Base-by-base conservation (phyloP, 2,329 filamentous ascomycete genomes). In the Fusarium chaquense region DNA sequence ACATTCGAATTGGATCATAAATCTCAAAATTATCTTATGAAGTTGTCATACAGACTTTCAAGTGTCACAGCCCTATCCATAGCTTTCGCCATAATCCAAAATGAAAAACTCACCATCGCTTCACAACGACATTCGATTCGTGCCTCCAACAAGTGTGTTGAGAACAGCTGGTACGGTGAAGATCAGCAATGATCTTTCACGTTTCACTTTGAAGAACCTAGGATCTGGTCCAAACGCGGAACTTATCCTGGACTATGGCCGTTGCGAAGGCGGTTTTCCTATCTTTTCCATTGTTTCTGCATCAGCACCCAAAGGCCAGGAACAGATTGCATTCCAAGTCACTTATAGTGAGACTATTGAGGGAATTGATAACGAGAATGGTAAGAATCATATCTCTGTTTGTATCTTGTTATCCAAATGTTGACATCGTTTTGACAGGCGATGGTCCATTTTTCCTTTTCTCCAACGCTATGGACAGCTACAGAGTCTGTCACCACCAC, bases 381-480 rank as follows among this genome's bases (percentile, higher is more conserved):
- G 58, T 61, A 16, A 5, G 6, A 26, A 18, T 12, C 4, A 9
- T 26, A 11, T 18, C 6, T 7, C 16, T 18, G 16, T 13, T 28
- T 18, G 16, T n/a, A 11, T 36, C 5, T 24, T 18, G 11, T 10
- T 35, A 24, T 28, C 6, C 8, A 1, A n/a, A 6, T 36, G 18
- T n/a, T 36, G 35, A 36, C 35, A 18, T n/a, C 9, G 0, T 36
- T 4, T 20, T 12, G 11, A 18, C n/a, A 61, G 54, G 58, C 16
- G 58, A 61, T 30, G 58, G 58, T 2, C 54, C 54, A 4, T 61
- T 61, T 22, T 61, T 61, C 24, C 13, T 61, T 9, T 61, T 61
- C 30, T 43, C 58, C 2, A 61, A 61, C 4, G 58, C 58, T 0
- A 61, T 61, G 58, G 54, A 61, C 18, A 50, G 58, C 44, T 61